Base-by-base conservation (phyloP, 257 asterid genomes). In the Misopates orontium region DNA sequence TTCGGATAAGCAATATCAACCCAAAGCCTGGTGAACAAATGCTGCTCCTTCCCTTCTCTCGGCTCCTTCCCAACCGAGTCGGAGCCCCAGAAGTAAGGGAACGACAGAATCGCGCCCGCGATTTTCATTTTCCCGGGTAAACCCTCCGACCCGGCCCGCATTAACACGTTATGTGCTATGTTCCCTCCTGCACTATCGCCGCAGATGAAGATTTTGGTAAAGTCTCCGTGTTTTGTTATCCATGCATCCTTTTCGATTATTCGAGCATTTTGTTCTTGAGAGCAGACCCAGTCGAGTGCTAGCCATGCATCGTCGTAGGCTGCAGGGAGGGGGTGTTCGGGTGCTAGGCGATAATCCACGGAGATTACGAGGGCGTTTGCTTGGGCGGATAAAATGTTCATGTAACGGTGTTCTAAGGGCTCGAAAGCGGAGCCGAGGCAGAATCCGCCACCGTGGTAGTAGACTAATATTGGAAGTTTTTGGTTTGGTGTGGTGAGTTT, bases 311-410 rank as follows among this genome's bases (percentile, higher is more conserved):
- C 74, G 32, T 78, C 84, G 28, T 63, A 80, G 1, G 68, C 79
- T 0, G 83, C 80, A 0, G 87, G 85, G 28, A 78, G 28, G 28
- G 48, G 79, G 71, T 83, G 62, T 41, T 85, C 92, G 0, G 89
- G 91, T 2, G 83, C 86, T 0, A 72, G 77, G 4, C 85, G 71
- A 64, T 74, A 77, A 1, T 81, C 64, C 21, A 74, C 83, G n/a
- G 83, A 71, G 16, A 78, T 20, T 7, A 65, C 19, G n/a, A 78
- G 57, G 14, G 75, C 73, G 1, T 61, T 55, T 8, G 78, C 39
- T 53, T 53, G 12, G 5, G 60, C 45, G 15, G 66, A 55, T 14
- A 77, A 23, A 0, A 51, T 17, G 21, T 39, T 59, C 32, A 73
- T 21, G 64, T 63, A 77, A 12, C 18, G 72, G 22, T 73, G 75